Evolutionary conservation across 768 basidiomycete species (phyloP).

Genomic region (Auricularia cornea): DNA sequence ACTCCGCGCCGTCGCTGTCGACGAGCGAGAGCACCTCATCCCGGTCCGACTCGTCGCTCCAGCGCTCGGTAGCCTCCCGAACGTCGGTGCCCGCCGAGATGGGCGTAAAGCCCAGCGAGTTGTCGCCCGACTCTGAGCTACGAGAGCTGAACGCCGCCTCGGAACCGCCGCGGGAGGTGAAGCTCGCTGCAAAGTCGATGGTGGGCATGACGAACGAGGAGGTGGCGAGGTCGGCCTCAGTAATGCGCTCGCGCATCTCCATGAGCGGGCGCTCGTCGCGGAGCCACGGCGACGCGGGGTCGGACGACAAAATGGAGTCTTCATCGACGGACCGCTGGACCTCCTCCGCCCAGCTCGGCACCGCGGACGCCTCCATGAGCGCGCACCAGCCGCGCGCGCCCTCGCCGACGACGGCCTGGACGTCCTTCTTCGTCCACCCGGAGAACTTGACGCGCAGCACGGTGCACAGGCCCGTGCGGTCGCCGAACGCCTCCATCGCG

Average conservation of each 20-base stretch:
- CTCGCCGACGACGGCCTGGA: slow-evolving; percentile 61
- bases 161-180: slow-evolving; percentile 7
- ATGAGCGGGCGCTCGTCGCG: slow-evolving; percentile 8
- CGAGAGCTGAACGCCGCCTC: neutral
- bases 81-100: no score
- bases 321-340: slow-evolving; percentile 20
- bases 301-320: slow-evolving; percentile 16
- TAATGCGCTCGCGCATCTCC: neutral
- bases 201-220: slow-evolving; percentile 70
- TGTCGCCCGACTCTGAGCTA: neutral
- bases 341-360: slow-evolving; percentile 8
- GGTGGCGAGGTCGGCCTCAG: slow-evolving; percentile 23
- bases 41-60: neutral
- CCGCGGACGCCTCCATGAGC: slow-evolving; percentile 43
- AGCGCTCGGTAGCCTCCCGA: neutral
- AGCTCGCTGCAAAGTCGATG: slow-evolving; percentile 58
- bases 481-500: slow-evolving; percentile 53
- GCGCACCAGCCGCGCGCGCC: slow-evolving; percentile 69
- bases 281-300: slow-evolving; percentile 20
- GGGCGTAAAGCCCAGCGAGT: no score
- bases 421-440: slow-evolving; percentile 63
- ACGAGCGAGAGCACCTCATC: neutral
- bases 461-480: slow-evolving; percentile 50
- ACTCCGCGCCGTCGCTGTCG: neutral
- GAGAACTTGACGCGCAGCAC: slow-evolving; percentile 60